phyloP scores from a whole-genome alignment of 1,284 basidiomycete species.

The Singerocomus inundabilis region DNA sequence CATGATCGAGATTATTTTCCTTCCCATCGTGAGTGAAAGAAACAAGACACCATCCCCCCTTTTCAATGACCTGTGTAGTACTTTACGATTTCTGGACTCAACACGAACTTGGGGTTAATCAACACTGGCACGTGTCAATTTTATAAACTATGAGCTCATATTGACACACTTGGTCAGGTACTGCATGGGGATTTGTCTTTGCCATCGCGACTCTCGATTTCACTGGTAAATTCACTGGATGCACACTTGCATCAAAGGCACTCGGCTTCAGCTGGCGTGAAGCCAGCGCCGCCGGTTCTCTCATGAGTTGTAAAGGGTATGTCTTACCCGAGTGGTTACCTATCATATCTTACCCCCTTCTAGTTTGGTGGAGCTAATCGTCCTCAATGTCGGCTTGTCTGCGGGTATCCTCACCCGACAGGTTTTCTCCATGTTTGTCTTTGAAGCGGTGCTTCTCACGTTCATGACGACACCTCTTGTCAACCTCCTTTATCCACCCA shows the following conservation, averaged over 20 bases:
- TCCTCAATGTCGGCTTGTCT: conserved; percentile 88
- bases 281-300: conserved; percentile 79
- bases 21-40: conserved; percentile 68
- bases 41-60: not conserved
- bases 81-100: conserved; percentile 85
- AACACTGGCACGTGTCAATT: conserved; percentile 52
- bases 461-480: conserved; percentile 90
- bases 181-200: conserved; percentile 90
- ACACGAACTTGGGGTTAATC: conserved; percentile 85
- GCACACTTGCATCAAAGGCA: conserved; percentile 64
- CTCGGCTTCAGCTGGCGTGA: conserved; percentile 81
- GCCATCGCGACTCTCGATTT: conserved; percentile 83
- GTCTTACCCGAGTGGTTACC: conserved; percentile 14
- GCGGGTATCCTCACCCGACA: conserved; percentile 78
- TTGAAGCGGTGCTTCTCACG: conserved; percentile 84
- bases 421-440: conserved; percentile 88
- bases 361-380: conserved; percentile 87
- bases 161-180: conserved; percentile 57
- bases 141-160: conserved; percentile 27
- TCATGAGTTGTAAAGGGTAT: conserved; percentile 96
- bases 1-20: conserved; percentile 75
- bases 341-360: conserved; percentile 1
- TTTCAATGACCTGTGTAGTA: conserved; percentile 49
- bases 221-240: conserved; percentile 78
- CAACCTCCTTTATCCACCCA: conserved; percentile 72